Base-by-base conservation (phyloP, 2,329 filamentous ascomycete species). In the Arthrobotrys conoides region DNA sequence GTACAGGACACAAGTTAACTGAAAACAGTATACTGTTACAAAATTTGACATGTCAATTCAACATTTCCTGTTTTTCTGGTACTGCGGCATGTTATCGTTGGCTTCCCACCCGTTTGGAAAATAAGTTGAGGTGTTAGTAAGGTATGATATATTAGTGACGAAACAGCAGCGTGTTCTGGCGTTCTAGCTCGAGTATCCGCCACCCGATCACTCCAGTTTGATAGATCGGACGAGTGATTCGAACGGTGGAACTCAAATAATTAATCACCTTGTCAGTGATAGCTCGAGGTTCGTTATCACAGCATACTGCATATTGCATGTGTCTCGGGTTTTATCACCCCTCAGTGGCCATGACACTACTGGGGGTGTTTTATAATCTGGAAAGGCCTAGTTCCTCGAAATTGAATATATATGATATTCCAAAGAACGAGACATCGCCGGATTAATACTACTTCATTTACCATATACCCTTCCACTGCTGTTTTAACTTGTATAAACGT, bases 91-190 rank as follows among this genome's bases (percentile, higher is more conserved):
- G 33, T 36, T 36, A 30, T 3, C 27, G 27, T 30, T 30, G 27
- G 6, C 27, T 30, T 30, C 33, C 33, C 24, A 53, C 12, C 5
- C 38, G 33, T 22, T 41, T 22, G 55, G 33, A 16, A 8, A 20
- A 24, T 18, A 24, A n/a, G 38, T 16, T 46, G 22, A n/a, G n/a
- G 33, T 16, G 55, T 33, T 16, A 20, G 27, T 18, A 30, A 33
- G 20, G 20, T 41, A 69, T 77, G 73, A 77, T 53, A 77, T 77
- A 66, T 53, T 71, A 30, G 73, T 77, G 73, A 77, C 73, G 73
- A 71, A 71, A 77, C 53, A 24, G 36, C 33, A 51, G 24, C 67
- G 41, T 57, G 49, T 70, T 63, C 36, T 12, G 10, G 38, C 38
- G 27, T 20, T 27, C 27, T 41, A 72, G 18, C 27, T 36, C 24